Evolutionary conservation across 345 rosid genomes (phyloP).

Genomic region (Boechera divaricarpa): DNA sequence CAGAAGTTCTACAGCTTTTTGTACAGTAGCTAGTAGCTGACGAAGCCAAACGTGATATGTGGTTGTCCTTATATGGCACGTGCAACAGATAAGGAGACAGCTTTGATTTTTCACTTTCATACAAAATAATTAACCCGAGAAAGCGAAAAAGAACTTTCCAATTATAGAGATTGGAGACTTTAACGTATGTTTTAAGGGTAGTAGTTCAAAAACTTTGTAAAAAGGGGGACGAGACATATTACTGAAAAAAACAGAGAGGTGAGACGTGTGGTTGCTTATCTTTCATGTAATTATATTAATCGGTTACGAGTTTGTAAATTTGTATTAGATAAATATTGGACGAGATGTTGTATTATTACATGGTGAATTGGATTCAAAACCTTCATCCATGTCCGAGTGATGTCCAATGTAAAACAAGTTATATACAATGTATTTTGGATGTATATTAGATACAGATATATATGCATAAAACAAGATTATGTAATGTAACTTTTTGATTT

Average conservation of each 20-base stretch:
- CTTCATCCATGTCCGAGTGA: conserved; percentile 7
- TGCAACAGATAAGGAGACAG: conserved; percentile 45
- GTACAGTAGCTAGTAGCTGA: conserved; percentile 33
- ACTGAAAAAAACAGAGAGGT: conserved; percentile 16
- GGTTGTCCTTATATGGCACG: conserved; percentile 43
- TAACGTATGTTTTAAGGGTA: background rate
- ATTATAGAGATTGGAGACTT: background rate
- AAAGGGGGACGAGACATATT: background rate
- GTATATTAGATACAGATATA: background rate
- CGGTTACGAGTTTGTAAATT: background rate
- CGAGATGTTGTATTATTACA: background rate
- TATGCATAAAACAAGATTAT: background rate
- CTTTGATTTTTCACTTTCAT: conserved; percentile 22
- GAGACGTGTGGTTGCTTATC: conserved; percentile 33
- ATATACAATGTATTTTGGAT: background rate
- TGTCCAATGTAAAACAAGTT: background rate
- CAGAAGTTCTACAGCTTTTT: conserved; percentile 33
- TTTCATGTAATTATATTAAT: background rate
- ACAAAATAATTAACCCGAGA: conserved; percentile 2
- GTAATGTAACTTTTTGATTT: background rate
- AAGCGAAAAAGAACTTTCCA: conserved; percentile 15
- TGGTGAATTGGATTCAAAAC: background rate
- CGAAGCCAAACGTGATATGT: conserved; percentile 45
- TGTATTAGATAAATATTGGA: background rate
- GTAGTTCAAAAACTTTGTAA: conserved; percentile 7